Evolutionary conservation across 73 alveolate species (phyloP).

Genomic region (Durusdinium trenchii): DNA sequence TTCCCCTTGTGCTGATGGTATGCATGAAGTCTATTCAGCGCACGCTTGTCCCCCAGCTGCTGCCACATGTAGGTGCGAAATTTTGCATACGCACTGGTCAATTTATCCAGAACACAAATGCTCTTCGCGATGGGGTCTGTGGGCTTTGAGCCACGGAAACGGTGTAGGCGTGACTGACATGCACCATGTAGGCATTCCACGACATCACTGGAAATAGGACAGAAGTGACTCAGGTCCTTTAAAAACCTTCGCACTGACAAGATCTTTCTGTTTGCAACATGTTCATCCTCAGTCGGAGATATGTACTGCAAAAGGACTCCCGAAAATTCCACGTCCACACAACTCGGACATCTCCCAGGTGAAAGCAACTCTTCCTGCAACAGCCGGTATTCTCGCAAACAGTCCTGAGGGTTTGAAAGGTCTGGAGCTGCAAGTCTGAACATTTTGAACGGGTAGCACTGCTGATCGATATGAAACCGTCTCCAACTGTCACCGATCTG

Average conservation of each 20-base stretch:
- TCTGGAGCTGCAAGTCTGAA: neutral
- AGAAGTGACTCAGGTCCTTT: neutral
- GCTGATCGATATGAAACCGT: neutral
- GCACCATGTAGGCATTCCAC: slow-evolving; percentile 1
- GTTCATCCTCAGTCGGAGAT: neutral
- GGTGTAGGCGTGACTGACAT: neutral
- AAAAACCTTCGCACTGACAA: neutral
- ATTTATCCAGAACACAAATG: neutral
- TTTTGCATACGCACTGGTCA: neutral
- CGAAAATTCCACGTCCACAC: neutral
- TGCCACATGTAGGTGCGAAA: neutral
- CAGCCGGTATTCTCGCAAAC: neutral
- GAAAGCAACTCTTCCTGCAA: neutral
- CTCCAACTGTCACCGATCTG: neutral
- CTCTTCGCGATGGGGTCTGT: neutral
- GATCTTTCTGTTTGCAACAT: neutral
- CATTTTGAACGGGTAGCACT: neutral
- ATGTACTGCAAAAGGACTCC: neutral
- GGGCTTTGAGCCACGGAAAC: neutral
- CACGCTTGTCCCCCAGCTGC: neutral
- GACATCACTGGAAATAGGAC: neutral
- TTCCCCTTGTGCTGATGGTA: too few relatives aligned
- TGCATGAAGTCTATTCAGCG: neutral
- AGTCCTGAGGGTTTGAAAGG: neutral
- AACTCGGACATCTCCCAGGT: neutral